Conservation (phyloP, 352 stramenopile species). For the Globisporangium uncinulatum region DNA sequence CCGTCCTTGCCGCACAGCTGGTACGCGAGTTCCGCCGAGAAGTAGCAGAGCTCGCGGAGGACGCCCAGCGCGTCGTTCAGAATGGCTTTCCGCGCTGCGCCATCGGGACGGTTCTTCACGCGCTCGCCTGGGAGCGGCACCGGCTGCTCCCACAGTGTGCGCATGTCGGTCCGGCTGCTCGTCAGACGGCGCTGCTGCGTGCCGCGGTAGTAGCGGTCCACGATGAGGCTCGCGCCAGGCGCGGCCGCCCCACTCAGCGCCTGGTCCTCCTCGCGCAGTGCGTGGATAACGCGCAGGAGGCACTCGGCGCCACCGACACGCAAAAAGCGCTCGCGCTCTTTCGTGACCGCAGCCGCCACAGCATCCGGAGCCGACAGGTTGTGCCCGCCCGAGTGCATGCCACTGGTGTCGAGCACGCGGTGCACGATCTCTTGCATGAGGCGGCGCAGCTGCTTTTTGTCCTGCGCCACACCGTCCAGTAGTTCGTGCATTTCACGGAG, state of each 20-base stretch:
- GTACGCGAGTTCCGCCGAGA: constrained; percentile 55
- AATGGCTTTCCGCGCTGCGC: constrained; percentile 41
- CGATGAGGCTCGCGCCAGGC: constrained; percentile 24
- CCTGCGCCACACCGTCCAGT: constrained; percentile 32
- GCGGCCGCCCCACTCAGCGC: constrained; percentile 6
- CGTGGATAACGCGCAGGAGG: constrained; percentile 65
- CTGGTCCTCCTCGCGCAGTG: constrained; percentile 53
- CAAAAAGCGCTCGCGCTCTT: constrained; percentile 66
- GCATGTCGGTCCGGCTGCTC: constrained; percentile 39
- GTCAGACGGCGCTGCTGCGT: constrained; percentile 22
- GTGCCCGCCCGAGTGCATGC: constrained; percentile 27
- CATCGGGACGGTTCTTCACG: constrained; percentile 39
- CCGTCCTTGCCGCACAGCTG: constrained; percentile 78
- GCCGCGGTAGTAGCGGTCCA: constrained; percentile 21
- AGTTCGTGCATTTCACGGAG: constrained; percentile 70
- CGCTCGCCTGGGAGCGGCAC: constrained; percentile 23
- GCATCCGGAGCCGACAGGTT: constrained; percentile 14
- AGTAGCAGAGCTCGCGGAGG: constrained; percentile 80
- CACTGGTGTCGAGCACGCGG: constrained; percentile 60
- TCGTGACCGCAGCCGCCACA: constrained; percentile 28
- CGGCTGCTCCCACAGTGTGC: constrained; percentile 49
- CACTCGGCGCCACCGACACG: constrained; percentile 67
- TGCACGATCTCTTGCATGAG: constrained; percentile 71
- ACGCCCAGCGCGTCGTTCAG: constrained; percentile 77
- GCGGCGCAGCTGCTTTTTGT: constrained; percentile 51